Base-by-base conservation (phyloP, 2,329 filamentous ascomycete genomes). In the Epichloe scottii region DNA sequence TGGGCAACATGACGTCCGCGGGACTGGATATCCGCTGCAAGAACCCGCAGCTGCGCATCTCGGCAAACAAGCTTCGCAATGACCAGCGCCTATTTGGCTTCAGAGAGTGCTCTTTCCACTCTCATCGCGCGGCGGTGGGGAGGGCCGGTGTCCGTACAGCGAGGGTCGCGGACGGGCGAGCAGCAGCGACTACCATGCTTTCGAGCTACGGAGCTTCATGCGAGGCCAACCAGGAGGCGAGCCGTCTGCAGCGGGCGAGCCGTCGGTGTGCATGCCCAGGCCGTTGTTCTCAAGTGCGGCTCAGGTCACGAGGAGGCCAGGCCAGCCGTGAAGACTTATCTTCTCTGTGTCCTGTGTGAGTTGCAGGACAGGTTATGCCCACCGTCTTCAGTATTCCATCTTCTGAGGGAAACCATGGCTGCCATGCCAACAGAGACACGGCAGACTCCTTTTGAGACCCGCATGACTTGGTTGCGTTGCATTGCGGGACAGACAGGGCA, bases 21-120 rank as follows among this genome's bases (percentile, higher is more conserved):
- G 67, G 71, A 23, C 71, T 78, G 49, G 71, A 79, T 56, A 64
- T 75, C 38, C 68, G 73, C 57, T 69, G 77, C 65, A 81, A 81
- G 70, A 81, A 81, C 65, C 78, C 26, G 26, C 26, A 26, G 2
- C 26, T 26, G 26, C 26, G 26, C 26, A 26, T 26, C 7, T 8
- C 7, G 7, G 26, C 26, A 26, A 26, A 26, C 26, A 26, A 26
- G 26, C 26, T 26, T 26, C 26, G 26, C 26, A 26, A 26, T 8
- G 26, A 26, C 26, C 26, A 26, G 26, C 26, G 26, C 26, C 26
- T 26, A 2, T 26, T 26, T 7, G 26, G 26, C 26, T 26, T 26
- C 26, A 26, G 26, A 26, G 26, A 26, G 7, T 26, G 26, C 7
- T 26, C 7, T 3, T 26, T 26, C 26, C 26, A 8, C 26, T 26